Base-by-base conservation (phyloP, 352 stramenopile genomes). In the Pythium rishiriense region DNA sequence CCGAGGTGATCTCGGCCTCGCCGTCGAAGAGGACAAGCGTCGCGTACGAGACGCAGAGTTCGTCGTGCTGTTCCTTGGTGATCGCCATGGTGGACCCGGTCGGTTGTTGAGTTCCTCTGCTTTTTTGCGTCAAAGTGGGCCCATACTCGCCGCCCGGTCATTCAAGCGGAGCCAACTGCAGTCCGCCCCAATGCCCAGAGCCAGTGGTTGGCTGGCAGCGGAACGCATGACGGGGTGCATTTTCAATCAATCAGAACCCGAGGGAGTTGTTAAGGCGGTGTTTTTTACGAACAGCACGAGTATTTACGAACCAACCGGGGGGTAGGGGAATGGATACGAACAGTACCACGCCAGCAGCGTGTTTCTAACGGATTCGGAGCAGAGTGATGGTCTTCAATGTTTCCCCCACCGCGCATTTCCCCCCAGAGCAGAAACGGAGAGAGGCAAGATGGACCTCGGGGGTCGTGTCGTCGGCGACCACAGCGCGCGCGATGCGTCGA, bases 11-110 rank as follows among this genome's bases (percentile, higher is more conserved):
- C 70, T 94, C 85, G 66, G 85, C 83, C 64, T 93, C 85, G 33
- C 80, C 85, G 64, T 94, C 85, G 68, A 92, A 91, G 67, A 94
- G 82, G 69, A 93, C 83, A 69, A 94, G 75, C 55, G 85, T 88
- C 15, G 85, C 85, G 79, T 94, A 94, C 52, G 85, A 75, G 60
- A 91, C 83, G 79, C 75, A 85, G 46, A 94, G 75, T 81, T 94
- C 85, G 64, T 94, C 85, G 74, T 94, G 83, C 69, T 91, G 80
- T 77, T 94, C 85, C 80, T 92, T 92, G 72, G 66, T 82, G 70
- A 94, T 79, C 72, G 77, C 82, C 83, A 90, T 93, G 73, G 64
- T 81, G 41, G 41, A 47, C 15, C 19, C 41, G 19, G 47, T 54
- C 47, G 24, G 77, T 81, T 68, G 67, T 75, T 73, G 79, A 81